A percentile compares a stretch with the other conserved stretches of the same genome.
Evolutionary conservation across 306 rosid species (phyloP).

Genomic region (Corylus americana): DNA sequence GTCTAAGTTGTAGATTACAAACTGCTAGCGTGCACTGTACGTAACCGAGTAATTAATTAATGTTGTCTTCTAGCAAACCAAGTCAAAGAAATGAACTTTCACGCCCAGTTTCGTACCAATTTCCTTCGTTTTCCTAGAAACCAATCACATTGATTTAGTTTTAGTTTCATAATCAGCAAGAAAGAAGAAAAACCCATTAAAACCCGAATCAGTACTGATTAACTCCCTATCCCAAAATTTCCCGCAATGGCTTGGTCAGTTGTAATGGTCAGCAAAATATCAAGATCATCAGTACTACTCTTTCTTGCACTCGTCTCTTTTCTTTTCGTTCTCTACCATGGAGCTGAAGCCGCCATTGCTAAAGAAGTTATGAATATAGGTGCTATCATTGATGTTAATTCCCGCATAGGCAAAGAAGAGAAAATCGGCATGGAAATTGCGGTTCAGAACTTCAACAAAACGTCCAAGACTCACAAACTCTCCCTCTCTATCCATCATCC

Average conservation of each 20-base stretch:
- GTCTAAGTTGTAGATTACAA: too few species aligned
- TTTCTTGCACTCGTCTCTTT: slow-evolving; percentile 4
- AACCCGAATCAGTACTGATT: too few species aligned
- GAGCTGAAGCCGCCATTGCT: slow-evolving; percentile 10
- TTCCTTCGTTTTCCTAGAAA: too few species aligned
- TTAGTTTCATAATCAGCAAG: too few species aligned
- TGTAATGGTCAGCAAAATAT: background rate
- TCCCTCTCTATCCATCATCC: background rate
- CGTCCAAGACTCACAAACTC: background rate
- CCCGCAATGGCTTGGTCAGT: background rate
- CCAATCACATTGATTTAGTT: too few species aligned
- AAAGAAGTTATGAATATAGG: slow-evolving; percentile 30
- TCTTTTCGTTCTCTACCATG: slow-evolving; percentile 6
- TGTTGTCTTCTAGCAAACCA: too few species aligned
- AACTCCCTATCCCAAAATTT: too few species aligned
- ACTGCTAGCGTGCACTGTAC: too few species aligned
- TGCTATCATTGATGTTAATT: slow-evolving; percentile 36
- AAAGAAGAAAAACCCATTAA: too few species aligned
- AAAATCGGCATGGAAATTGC: slow-evolving; percentile 42
- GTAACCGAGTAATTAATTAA: too few species aligned
- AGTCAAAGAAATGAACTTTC: too few species aligned
- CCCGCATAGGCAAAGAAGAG: slow-evolving; percentile 32
- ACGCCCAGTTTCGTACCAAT: too few species aligned
- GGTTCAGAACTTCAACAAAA: slow-evolving; percentile 33
- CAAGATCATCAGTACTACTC: background rate